Conservation (phyloP, 345 rosid genomes). For the Erodium maritimum region DNA sequence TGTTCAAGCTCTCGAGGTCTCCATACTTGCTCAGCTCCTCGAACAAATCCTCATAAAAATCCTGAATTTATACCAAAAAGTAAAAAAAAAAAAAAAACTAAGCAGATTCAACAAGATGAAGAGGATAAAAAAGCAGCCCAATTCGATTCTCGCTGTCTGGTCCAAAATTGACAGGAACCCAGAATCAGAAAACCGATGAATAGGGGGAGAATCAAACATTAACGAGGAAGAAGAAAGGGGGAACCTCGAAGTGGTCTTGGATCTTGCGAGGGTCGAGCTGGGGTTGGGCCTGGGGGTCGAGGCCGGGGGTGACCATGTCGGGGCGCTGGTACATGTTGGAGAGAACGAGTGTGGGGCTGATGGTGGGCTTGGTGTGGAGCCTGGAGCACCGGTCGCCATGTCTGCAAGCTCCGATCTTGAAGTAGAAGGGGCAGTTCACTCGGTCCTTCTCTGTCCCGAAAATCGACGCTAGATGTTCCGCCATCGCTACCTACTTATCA, state of each 20-base stretch:
- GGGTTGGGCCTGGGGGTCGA: slow-evolving; percentile 29
- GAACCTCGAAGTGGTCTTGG: slow-evolving; percentile 41
- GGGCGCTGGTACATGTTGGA: slow-evolving; percentile 61
- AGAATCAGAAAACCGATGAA: background rate
- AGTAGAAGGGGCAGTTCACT: slow-evolving; percentile 48
- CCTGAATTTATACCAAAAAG: slow-evolving; percentile 13
- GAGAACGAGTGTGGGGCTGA: slow-evolving; percentile 43
- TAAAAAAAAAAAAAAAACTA: too few species aligned
- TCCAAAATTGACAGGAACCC: too few species aligned
- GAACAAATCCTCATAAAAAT: slow-evolving; percentile 38
- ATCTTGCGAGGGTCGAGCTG: slow-evolving; percentile 42
- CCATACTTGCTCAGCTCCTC: slow-evolving; percentile 51
- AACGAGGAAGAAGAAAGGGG: background rate
- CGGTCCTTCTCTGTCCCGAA: slow-evolving; percentile 58
- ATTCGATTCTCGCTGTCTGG: too few species aligned
- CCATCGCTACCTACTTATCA: slow-evolving; percentile 14
- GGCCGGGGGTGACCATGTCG: slow-evolving; percentile 42
- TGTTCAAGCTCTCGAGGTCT: slow-evolving; percentile 35
- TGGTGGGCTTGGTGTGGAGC: slow-evolving; percentile 51
- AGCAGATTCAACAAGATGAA: background rate
- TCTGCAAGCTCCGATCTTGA: slow-evolving; percentile 54
- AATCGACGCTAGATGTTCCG: slow-evolving; percentile 51
- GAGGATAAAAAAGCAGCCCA: background rate
- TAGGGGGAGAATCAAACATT: background rate
- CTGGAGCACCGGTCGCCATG: slow-evolving; percentile 58